These are phyloP conservation scores for Vitis amurensis DNA, from an alignment of 164 flowering plant species.

Conservation along the genomic window DNA sequence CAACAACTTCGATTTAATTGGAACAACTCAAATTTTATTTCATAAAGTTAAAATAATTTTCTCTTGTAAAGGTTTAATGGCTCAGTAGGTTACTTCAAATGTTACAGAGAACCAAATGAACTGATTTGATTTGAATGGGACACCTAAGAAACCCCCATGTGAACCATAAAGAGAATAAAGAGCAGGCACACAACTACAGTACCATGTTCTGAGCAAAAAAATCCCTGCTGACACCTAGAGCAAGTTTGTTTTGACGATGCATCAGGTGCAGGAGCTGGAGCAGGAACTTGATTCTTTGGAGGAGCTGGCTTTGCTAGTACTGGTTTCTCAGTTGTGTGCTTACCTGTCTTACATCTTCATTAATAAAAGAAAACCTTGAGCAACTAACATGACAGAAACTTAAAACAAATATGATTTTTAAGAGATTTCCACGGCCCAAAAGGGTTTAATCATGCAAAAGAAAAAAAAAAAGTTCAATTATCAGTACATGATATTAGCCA, in stretches of 20 bases:
- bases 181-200: constrained; percentile 8
- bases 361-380: constrained; percentile 19
- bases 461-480: background rate
- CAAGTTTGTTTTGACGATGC: constrained; percentile 58
- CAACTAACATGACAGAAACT: constrained; percentile 4
- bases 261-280: constrained; percentile 30
- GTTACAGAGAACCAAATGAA: background rate
- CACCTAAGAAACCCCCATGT: background rate
- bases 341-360: constrained; percentile 89
- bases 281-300: constrained; percentile 33
- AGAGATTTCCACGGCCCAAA: background rate
- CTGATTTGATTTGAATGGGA: background rate
- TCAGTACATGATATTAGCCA: background rate
- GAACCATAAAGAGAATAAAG: too few species aligned
- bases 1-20: too few species aligned
- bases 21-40: too few species aligned
- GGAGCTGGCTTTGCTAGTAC: constrained; percentile 43
- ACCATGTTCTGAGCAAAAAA: constrained; percentile 98
- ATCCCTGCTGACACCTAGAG: constrained; percentile 87
- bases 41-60: too few species aligned
- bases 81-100: background rate
- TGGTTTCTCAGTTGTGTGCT: constrained; percentile 93
- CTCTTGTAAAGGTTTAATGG: background rate
- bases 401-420: background rate
- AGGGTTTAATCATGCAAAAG: background rate